These are phyloP conservation scores for Trypethelium eluteriae DNA, from an alignment of 495 filamentous ascomycete genomes.

Conservation along the genomic window DNA sequence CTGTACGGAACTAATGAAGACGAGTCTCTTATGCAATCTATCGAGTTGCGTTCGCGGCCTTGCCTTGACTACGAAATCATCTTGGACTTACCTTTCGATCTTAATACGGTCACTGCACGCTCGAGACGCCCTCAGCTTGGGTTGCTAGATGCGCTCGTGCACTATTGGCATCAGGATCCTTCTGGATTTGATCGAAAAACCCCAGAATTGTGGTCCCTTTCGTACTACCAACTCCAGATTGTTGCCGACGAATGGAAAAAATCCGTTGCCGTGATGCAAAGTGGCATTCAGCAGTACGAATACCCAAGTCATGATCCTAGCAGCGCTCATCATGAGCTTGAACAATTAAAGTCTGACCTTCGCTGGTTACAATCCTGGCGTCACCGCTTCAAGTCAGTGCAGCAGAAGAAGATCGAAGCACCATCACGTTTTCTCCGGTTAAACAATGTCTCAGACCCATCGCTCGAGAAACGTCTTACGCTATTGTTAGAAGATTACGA, in stretches of 20 bases:
- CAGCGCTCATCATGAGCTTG: background rate
- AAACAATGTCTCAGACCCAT: background rate
- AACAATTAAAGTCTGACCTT: constrained; percentile 14
- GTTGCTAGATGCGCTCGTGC: background rate
- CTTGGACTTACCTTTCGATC: background rate
- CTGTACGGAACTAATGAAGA: too few species aligned
- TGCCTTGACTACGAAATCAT: background rate
- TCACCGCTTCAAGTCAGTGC: constrained; percentile 4
- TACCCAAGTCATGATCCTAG: constrained; percentile 1
- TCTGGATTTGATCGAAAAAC: constrained; percentile 11
- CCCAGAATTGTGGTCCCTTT: constrained; percentile 7
- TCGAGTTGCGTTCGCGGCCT: too few species aligned
- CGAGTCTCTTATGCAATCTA: too few species aligned
- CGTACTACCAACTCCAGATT: constrained; percentile 19
- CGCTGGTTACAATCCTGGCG: constrained; percentile 15
- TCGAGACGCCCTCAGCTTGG: background rate
- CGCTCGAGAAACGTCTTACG: background rate
- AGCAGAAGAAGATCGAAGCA: constrained; percentile 10
- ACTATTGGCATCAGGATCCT: background rate
- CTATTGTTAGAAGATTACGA: background rate
- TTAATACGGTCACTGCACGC: background rate
- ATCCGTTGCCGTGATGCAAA: constrained; percentile 20
- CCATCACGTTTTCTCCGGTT: background rate
- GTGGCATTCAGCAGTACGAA: constrained; percentile 19
- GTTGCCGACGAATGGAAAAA: constrained; percentile 24